phyloP scores from a whole-genome alignment of 441 rosid genomes.

The Pelargonium myrrhifolium region DNA sequence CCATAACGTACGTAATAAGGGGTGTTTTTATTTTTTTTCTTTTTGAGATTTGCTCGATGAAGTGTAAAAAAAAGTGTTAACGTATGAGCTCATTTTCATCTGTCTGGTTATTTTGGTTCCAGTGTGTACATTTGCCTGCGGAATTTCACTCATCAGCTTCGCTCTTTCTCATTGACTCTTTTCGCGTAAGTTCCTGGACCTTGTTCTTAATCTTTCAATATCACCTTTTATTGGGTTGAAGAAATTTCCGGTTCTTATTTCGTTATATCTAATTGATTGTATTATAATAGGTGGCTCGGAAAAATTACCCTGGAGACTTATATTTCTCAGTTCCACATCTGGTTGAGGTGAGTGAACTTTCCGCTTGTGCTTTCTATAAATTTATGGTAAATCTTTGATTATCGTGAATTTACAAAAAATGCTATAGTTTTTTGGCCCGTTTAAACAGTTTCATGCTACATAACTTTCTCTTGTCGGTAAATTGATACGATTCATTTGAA shows the following conservation, averaged over 20 bases:
- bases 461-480: background rate
- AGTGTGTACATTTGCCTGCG: slow-evolving; percentile 93
- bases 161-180: slow-evolving; percentile 64
- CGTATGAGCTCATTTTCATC: background rate
- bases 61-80: slow-evolving; percentile 3
- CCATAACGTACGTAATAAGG: slow-evolving; percentile 67
- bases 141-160: slow-evolving; percentile 78
- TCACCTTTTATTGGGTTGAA: background rate
- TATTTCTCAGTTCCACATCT: slow-evolving; percentile 94
- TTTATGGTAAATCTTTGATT: background rate
- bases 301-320: slow-evolving; percentile 94
- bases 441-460: background rate
- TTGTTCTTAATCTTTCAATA: background rate
- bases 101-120: slow-evolving; percentile 26
- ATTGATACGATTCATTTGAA: slow-evolving; percentile 5
- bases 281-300: slow-evolving; percentile 95
- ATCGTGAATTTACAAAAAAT: background rate
- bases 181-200: slow-evolving; percentile 62
- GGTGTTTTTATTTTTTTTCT: slow-evolving; percentile 6
- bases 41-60: slow-evolving; percentile 11
- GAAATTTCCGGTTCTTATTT: background rate
- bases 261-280: background rate
- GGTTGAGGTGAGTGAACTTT: slow-evolving; percentile 75
- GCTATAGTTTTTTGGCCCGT: background rate
- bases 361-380: background rate